Percentiles rank a stretch among this genome's conserved stretches.
phyloP scores from a whole-genome alignment of 495 filamentous ascomycete species.

The Pseudoneurospora amorphoporcata region DNA sequence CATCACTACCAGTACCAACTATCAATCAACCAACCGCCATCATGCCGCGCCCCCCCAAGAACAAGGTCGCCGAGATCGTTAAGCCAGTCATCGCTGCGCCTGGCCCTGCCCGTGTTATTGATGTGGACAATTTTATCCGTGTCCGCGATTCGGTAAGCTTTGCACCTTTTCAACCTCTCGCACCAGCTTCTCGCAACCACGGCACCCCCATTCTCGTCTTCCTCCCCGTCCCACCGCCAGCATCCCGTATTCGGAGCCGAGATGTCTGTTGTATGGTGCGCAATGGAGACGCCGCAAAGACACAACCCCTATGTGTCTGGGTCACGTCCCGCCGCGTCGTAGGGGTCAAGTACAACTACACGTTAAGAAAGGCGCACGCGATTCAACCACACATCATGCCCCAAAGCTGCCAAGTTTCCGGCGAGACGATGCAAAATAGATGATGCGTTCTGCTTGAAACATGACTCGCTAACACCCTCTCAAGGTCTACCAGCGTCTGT shows the following conservation, averaged over 20 bases:
- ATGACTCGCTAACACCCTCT: constrained; percentile 16
- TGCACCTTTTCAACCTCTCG: constrained; percentile 4
- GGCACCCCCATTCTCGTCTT: background rate
- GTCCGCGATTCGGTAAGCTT: constrained; percentile 42
- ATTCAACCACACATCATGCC: background rate
- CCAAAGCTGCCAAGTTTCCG: background rate
- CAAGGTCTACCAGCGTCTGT: constrained; percentile 63
- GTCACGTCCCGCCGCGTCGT: background rate
- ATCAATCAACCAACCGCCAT: constrained; percentile 8
- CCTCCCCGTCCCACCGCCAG: background rate
- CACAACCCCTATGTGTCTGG: background rate
- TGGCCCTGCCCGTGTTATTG: constrained; percentile 29
- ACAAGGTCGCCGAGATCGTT: constrained; percentile 31
- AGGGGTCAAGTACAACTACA: background rate
- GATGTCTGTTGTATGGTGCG: background rate
- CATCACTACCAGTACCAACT: constrained; percentile 9
- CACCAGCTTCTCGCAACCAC: constrained; percentile 6
- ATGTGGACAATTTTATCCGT: constrained; percentile 37
- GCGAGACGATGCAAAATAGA: background rate
- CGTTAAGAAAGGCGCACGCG: background rate
- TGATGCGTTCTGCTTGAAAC: background rate
- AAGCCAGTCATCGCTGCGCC: constrained; percentile 19
- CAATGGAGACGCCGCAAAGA: background rate
- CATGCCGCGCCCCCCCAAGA: constrained; percentile 30
- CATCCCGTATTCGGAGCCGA: background rate